Base-by-base conservation (phyloP, 1,284 basidiomycete species). In the Sporisorium reilianum region DNA sequence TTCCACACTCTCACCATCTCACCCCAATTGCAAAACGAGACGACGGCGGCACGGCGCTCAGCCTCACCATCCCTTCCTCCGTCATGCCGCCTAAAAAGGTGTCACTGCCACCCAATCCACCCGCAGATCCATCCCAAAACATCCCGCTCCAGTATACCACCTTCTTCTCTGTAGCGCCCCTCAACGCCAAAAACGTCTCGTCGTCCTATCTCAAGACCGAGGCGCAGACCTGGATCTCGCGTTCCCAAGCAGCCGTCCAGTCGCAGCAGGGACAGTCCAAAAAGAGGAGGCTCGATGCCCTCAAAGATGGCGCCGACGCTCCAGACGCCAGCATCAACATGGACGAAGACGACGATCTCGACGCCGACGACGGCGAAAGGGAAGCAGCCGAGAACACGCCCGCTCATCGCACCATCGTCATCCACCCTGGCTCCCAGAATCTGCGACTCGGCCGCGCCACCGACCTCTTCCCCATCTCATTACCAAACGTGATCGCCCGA, bases 341-440 rank as follows among this genome's bases (percentile, higher is more conserved):
- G 40, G 70, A 65, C 34, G 60, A 64, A 8, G 65, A 75, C 16
- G 70, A 70, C 26, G 67, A 64, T 45, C 65, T 69, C 45, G 71
- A 68, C 1, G 64, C 61, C 30, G 74, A 69, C 3, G 64, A 68
- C 9, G 73, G 58, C 10, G 69, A 74, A 23, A 61, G 62, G 20
- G 71, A 77, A 45, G 66, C 64, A 32, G 60, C 54, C 14, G 66
- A 72, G 32, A 61, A 74, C 48, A 64, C 67, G 2, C 66, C 75
- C 5, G 78, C 72, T 6, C 54, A 75, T 26, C 67, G 51, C 54
- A 88, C 86, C 23, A 86, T 99, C 62, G 91, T 99, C 40, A 92
- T 99, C 60, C 97, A 99, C 80, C 94, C 93, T 2, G 97, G 97
- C 25, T 95, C 95, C 2, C 89, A 93, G 28, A 91, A 88, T 80